Conservation (phyloP, 2,329 filamentous ascomycete genomes). For the Colletotrichum gloeosporioides region DNA sequence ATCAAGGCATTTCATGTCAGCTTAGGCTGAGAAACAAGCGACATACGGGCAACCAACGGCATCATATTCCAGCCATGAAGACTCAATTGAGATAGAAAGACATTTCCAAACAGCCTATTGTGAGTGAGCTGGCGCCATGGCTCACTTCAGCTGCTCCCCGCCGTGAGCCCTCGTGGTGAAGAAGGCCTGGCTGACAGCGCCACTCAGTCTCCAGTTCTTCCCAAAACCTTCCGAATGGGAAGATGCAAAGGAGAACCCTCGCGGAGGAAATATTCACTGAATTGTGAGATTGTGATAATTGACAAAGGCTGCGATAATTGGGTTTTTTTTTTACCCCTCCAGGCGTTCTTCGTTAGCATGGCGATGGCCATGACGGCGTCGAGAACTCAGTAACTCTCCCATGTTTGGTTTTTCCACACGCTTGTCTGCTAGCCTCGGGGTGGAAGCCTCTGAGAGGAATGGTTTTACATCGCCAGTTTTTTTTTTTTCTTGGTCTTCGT, state of each 20-base stretch:
- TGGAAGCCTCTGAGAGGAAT: not conserved
- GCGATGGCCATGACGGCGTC: not conserved
- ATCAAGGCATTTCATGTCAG: not conserved
- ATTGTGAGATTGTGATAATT: not conserved
- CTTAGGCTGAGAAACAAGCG: not conserved
- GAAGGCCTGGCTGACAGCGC: not conserved
- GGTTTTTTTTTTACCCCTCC: not conserved
- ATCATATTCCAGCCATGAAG: not conserved
- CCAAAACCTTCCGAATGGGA: not conserved
- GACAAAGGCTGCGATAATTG: not conserved
- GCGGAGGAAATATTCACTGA: not conserved
- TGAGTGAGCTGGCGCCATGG: not conserved
- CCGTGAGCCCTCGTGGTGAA: not conserved
- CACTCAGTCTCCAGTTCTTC: not conserved
- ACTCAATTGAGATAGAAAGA: not conserved
- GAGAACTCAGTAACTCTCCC: not conserved
- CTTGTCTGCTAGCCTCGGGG: not conserved
- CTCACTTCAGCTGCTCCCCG: not conserved
- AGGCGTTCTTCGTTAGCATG: not conserved
- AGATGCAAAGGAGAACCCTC: not conserved
- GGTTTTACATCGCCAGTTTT: not conserved
- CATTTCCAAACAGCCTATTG: not conserved
- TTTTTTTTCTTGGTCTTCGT: conserved; percentile 1
- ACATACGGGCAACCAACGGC: not conserved
- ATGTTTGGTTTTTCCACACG: not conserved